Base-by-base conservation (phyloP, 148 eudicot genomes). In the Linanthus parryae region DNA sequence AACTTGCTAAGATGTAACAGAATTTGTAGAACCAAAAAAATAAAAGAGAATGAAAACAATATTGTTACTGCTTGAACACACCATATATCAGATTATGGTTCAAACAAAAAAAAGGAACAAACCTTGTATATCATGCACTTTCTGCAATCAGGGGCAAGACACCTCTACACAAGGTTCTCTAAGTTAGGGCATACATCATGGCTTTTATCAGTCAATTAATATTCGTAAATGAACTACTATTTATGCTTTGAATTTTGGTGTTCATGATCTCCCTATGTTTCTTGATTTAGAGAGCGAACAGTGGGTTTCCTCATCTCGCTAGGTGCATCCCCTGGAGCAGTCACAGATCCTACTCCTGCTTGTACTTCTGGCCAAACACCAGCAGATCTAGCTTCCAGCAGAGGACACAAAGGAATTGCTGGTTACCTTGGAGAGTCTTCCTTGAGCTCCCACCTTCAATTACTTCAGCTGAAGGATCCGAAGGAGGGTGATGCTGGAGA, bases 341-440 rank as follows among this genome's bases (percentile, higher is more conserved):
- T 84, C 52, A 74, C 94, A 12, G 94, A 88, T 69, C 97, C 97
- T 44, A 62, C 81, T 44, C 87, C 86, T 2, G 48, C 48, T 41
- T 61, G 66, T 69, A 89, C 90, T 30, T 49, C 70, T 54, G 97
- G 90, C 16, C 73, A 74, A 74, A 72, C 85, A 59, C 71, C 96
- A 4, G 85, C 94, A 2, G 94, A 84, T 65, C 72, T 84, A 33
- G 89, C 97, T 56, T 77, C 77, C 58, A 66, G 73, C 52, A 74
- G 77, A 19, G 86, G 82, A 58, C 79, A 81, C 75, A 88, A 82
- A 66, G 97, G 94, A 52, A 84, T 88, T 60, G 69, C 90, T 39
- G 94, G 87, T 57, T 88, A 57, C 62, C 78, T 84, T 39, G 89
- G 90, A 18, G 94, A 88, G 60, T 69, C 78, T 34, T 63, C 86